These are phyloP conservation scores for Syncephalastrum sp. DNA, from an alignment of 371 early-diverging fungal genomes.

Conservation along the genomic window DNA sequence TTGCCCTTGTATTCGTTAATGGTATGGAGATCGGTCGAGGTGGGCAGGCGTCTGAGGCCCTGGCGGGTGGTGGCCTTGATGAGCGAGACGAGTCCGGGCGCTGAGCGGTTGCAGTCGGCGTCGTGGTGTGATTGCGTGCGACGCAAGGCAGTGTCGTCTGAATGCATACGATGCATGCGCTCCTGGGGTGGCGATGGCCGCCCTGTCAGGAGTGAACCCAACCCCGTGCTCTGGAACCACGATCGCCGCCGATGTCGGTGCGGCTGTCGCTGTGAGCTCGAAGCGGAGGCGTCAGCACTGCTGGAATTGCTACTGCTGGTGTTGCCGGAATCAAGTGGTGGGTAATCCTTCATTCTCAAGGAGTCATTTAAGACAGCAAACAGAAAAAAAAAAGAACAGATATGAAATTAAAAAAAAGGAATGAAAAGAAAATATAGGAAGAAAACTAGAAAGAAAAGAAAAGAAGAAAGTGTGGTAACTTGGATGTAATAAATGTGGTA, in stretches of 20 bases:
- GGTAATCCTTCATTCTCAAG: no score
- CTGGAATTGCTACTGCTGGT: background rate
- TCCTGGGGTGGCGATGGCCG: slow-evolving; percentile 6
- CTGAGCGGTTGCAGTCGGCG: slow-evolving; percentile 1
- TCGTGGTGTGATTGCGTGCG: slow-evolving; percentile 3
- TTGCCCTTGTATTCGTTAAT: background rate
- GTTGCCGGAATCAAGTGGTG: no score
- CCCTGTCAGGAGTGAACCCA: slow-evolving; percentile 6
- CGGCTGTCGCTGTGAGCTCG: no score
- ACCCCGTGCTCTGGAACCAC: slow-evolving; percentile 8
- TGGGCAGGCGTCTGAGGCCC: slow-evolving; percentile 13
- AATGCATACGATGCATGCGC: slow-evolving; percentile 4
- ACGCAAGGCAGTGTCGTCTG: slow-evolving; percentile 6
- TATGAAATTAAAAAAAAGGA: slow-evolving; percentile 1
- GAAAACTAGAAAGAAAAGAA: no score
- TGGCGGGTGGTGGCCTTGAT: slow-evolving; percentile 17
- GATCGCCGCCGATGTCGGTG: slow-evolving; percentile 6
- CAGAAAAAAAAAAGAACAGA: background rate
- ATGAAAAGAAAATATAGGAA: background rate
- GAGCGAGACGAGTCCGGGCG: slow-evolving; percentile 6
- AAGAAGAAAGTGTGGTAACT: background rate
- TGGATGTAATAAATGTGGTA: no score
- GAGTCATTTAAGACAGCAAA: background rate
- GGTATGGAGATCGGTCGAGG: slow-evolving; percentile 11
- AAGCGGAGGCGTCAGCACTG: background rate